Evolutionary conservation across 1,284 basidiomycete genomes (phyloP).

Genomic region (Moniliophthora roreri): DNA sequence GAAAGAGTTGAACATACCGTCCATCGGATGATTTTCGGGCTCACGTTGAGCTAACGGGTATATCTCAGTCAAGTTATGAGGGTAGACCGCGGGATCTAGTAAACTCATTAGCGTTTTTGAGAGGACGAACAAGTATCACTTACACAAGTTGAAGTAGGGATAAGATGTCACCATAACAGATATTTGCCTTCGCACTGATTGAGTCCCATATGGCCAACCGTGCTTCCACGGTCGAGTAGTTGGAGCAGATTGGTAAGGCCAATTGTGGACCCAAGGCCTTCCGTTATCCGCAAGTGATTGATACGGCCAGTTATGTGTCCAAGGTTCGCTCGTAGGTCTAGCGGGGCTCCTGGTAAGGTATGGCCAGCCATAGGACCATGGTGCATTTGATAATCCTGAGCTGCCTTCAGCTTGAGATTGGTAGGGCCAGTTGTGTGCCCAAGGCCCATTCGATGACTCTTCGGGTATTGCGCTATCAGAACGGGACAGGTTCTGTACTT

Average conservation of each 20-base stretch:
- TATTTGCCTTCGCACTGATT: too few relatives aligned
- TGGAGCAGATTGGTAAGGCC: neutral
- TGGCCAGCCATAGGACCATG: neutral
- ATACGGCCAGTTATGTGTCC: conserved; percentile 1
- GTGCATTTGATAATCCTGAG: neutral
- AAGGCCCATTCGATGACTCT: neutral
- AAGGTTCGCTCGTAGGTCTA: neutral
- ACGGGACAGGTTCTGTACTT: neutral
- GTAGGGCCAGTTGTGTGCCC: neutral
- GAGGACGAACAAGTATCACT: neutral
- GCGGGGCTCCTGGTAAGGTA: neutral
- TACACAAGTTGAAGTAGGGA: conserved; percentile 8
- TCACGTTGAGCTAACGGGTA: neutral
- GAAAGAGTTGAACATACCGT: neutral
- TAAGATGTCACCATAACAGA: neutral
- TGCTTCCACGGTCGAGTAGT: conserved; percentile 3
- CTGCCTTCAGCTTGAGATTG: neutral
- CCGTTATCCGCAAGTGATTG: neutral
- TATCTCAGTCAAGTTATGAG: neutral
- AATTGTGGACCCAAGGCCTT: neutral
- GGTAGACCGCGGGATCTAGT: neutral
- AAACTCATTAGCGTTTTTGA: neutral
- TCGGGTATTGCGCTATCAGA: neutral
- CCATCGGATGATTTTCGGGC: neutral
- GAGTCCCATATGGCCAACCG: neutral